Evolutionary conservation across 2,329 filamentous ascomycete species (phyloP), one percentile per base, ranked within the genome.

Genomic region (Cadophora malorum): DNA sequence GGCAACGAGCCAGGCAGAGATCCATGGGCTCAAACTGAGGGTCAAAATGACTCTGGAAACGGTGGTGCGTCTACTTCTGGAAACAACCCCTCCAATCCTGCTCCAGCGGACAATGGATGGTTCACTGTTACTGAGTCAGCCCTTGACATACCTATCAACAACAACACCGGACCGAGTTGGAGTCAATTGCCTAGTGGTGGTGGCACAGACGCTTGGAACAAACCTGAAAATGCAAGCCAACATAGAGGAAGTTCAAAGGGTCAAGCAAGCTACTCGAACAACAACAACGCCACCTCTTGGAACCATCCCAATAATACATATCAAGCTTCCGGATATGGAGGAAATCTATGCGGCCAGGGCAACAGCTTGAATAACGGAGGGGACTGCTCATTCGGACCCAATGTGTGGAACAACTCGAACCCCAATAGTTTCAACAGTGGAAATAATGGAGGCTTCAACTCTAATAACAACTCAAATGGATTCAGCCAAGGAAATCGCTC

Each of bases 391-490:
- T 28, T 28, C 28, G 28, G 28, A 28, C 5, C 28, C 28, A 28
- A 28, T 28, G n/a, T n/a, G n/a, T 21, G 21, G 10, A 55, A 64
- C 45, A 38, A 60, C 28, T 38, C 50, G 28, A 35, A 50, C 31
- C 2, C 23, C 4, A 8, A 28, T 41, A 33, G 16, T 14, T 58
- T 35, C 52, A 41, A 58, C 62, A 23, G 9, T 8, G 62, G 49
- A 28, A 41, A 47, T 14, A 53, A 52, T 31, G 50, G 35, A 45
- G 41, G 28, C 45, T 58, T 41, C 23, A 55, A 64, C 21, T n/a
- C 9, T 5, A 53, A n/a, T 55, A n/a, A 58, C 8, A 33, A 38
- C 31, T 23, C 16, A n/a, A 31, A 49, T 50, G 38, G 59, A 10
- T 10, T 49, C 23, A 58, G 49, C 4, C 31, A 52, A 35, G 33